Conservation (phyloP, 345 rosid species). For the Mercurialis annua region DNA sequence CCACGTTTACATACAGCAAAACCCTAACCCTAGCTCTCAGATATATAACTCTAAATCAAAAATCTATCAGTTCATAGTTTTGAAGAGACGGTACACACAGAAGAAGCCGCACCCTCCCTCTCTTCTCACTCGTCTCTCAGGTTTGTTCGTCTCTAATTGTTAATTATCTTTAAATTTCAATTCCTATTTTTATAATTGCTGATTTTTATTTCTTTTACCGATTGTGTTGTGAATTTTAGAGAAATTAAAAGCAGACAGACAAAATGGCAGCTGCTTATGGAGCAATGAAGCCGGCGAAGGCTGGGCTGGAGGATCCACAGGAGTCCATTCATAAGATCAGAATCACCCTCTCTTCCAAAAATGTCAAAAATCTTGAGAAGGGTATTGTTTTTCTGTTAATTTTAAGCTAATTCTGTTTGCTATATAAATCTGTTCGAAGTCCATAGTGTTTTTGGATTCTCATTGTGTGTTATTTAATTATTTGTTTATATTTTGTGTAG, state of each 20-base stretch:
- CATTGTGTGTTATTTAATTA: too few species aligned
- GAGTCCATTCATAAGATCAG: constrained; percentile 73
- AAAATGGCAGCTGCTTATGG: constrained; percentile 27
- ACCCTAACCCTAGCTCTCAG: constrained; percentile 12
- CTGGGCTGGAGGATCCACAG: constrained; percentile 60
- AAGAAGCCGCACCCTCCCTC: neutral
- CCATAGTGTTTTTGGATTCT: too few species aligned
- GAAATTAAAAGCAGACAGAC: neutral
- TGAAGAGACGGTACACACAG: neutral
- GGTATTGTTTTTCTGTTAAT: constrained; percentile 26
- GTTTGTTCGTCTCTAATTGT: neutral
- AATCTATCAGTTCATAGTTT: neutral
- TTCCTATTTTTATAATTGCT: neutral
- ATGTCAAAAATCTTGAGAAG: constrained; percentile 72
- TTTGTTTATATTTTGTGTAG: neutral
- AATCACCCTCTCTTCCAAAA: constrained; percentile 72
- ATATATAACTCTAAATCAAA: neutral
- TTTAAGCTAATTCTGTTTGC: neutral
- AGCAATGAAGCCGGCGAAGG: constrained; percentile 36
- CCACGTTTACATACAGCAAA: neutral
- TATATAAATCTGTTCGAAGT: neutral
- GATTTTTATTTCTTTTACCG: neutral
- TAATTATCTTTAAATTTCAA: neutral
- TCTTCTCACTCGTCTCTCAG: neutral
- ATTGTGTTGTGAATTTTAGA: neutral